Percentiles rank a stretch among this genome's conserved stretches.
These are phyloP conservation scores for Colletotrichum australisinense DNA, from an alignment of 2,329 filamentous ascomycete species.

Conservation along the genomic window DNA sequence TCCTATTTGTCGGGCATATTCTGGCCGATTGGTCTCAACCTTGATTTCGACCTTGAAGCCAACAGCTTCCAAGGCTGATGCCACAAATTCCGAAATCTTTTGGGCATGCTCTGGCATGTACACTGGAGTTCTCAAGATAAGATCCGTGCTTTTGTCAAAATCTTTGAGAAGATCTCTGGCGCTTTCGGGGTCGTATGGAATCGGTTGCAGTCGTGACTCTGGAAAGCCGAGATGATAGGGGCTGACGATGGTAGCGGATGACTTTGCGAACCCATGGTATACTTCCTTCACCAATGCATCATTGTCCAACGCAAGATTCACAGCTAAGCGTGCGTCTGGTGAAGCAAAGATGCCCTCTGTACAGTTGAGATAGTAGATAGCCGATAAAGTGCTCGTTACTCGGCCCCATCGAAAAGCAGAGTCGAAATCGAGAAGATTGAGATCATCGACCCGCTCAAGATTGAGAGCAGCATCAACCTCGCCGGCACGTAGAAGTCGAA, in stretches of 20 bases:
- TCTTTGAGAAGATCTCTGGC: not conserved
- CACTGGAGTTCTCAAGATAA: not conserved
- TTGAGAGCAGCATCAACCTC: conserved; percentile 20
- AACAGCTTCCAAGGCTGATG: not conserved
- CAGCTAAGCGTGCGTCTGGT: not conserved
- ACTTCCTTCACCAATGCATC: conserved; percentile 7
- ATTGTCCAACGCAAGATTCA: conserved; percentile 9
- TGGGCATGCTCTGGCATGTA: conserved; percentile 28
- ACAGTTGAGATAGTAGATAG: conserved; percentile 26
- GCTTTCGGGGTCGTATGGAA: not conserved
- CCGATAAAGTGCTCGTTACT: conserved; percentile 12
- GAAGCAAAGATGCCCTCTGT: conserved; percentile 11
- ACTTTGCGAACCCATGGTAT: conserved; percentile 8
- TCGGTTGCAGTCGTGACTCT: not conserved
- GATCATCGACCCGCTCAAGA: conserved; percentile 4
- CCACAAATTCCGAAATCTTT: conserved; percentile 16
- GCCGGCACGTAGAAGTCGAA: not conserved
- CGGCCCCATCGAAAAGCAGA: conserved; percentile 8
- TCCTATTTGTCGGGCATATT: conserved; percentile 18
- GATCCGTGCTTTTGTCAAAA: not conserved
- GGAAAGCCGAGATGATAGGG: conserved; percentile 7
- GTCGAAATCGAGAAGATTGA: not conserved
- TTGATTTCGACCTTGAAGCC: conserved; percentile 1
- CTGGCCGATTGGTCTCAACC: conserved; percentile 17
- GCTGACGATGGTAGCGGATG: conserved; percentile 17